phyloP scores from a whole-genome alignment of 495 filamentous ascomycete species.

The Lepraria neglecta region DNA sequence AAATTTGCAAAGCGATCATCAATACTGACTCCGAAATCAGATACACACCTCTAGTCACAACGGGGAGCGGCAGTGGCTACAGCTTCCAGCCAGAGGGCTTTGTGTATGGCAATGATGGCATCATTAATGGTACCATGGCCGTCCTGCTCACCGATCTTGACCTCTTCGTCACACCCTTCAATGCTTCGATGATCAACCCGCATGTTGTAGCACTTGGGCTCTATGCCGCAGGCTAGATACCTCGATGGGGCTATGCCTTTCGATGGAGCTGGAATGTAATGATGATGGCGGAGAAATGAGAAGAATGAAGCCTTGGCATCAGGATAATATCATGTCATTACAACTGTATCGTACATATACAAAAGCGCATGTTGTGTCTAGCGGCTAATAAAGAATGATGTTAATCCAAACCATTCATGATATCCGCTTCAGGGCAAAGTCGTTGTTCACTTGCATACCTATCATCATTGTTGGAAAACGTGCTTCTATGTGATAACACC shows the following conservation, averaged over 20 bases:
- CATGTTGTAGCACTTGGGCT: slow-evolving; percentile 70
- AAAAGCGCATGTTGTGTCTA: too few species aligned
- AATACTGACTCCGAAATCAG: neutral
- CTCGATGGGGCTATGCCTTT: neutral
- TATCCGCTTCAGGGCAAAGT: too few species aligned
- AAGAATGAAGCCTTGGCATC: neutral
- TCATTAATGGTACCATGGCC: slow-evolving; percentile 75
- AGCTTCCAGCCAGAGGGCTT: slow-evolving; percentile 62
- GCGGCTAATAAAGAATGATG: too few species aligned
- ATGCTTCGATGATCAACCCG: slow-evolving; percentile 64
- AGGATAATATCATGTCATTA: too few species aligned
- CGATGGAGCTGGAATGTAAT: neutral
- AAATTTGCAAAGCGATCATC: too few species aligned
- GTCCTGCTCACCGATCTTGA: slow-evolving; percentile 68
- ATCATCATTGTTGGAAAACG: too few species aligned
- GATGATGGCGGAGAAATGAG: neutral
- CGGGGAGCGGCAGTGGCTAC: slow-evolving; percentile 49
- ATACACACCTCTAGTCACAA: slow-evolving; percentile 60
- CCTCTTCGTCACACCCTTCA: slow-evolving; percentile 67
- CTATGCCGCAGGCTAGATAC: slow-evolving; percentile 69
- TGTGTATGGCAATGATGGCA: slow-evolving; percentile 59
- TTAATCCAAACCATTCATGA: too few species aligned
- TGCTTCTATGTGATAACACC: too few species aligned
- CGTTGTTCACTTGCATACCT: too few species aligned
- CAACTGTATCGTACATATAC: too few species aligned